A percentile compares a stretch with the other conserved stretches of the same genome.
Evolutionary conservation across 2,329 filamentous ascomycete species (phyloP).

Genomic region (Colletotrichum sojae): DNA sequence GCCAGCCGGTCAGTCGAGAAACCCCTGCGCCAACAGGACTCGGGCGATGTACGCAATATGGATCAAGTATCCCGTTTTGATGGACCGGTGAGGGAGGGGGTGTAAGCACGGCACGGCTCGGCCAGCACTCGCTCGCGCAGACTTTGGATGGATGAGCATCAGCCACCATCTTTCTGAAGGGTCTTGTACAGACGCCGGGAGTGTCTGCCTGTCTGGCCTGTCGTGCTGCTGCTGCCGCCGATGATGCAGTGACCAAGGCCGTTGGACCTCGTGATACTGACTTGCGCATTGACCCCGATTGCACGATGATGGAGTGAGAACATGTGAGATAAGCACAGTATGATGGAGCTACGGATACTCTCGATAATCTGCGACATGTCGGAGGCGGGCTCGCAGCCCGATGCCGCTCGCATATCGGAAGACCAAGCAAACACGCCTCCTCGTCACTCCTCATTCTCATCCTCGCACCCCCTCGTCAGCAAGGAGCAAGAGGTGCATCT

Average conservation of each 20-base stretch:
- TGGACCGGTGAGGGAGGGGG: conserved; percentile 31
- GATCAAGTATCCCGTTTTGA: conserved; percentile 27
- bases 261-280: background rate
- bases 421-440: conserved; percentile 4
- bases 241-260: background rate
- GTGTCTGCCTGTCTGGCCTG: conserved; percentile 6
- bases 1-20: conserved; percentile 7
- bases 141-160: background rate
- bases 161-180: conserved; percentile 4
- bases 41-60: conserved; percentile 30
- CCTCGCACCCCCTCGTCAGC: background rate
- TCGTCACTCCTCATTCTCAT: background rate
- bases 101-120: conserved; percentile 40
- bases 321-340: conserved; percentile 20
- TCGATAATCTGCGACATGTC: conserved; percentile 1
- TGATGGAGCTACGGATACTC: conserved; percentile 8
- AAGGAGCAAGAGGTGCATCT: background rate
- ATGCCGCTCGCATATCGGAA: background rate
- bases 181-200: conserved; percentile 16
- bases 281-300: conserved; percentile 2
- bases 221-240: background rate
- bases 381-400: background rate
- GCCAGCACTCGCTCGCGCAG: conserved; percentile 6
- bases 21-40: conserved; percentile 18
- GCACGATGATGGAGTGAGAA: conserved; percentile 29